These are phyloP conservation scores for Lipomyces japonicus DNA, from an alignment of 805 yeast species.

Conservation along the genomic window DNA sequence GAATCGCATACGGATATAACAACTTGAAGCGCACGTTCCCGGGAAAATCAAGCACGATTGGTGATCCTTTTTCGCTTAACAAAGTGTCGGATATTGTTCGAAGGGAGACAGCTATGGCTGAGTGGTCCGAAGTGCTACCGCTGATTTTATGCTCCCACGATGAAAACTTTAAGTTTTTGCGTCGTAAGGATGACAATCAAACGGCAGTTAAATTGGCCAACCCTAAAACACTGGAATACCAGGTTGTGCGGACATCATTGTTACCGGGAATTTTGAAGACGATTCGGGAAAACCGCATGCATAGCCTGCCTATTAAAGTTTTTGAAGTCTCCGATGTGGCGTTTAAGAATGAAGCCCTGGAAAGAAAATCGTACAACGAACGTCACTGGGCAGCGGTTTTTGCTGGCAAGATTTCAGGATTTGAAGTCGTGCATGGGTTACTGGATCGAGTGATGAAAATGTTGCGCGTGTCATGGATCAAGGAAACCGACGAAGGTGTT, in stretches of 20 bases:
- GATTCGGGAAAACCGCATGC: conserved; percentile 92
- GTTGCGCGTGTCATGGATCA: conserved; percentile 63
- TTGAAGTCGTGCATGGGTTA: conserved; percentile 90
- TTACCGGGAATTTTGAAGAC: conserved; percentile 95
- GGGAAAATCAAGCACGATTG: conserved; percentile 70
- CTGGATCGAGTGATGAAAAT: conserved; percentile 95
- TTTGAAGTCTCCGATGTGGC: conserved; percentile 96
- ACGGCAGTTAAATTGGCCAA: conserved; percentile 86
- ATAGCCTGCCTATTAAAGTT: conserved; percentile 88
- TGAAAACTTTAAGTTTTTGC: conserved; percentile 88
- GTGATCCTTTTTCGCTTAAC: conserved; percentile 85
- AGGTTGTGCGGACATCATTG: conserved; percentile 93
- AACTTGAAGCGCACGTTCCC: conserved; percentile 78
- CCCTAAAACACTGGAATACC: conserved; percentile 95
- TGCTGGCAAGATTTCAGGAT: conserved; percentile 93
- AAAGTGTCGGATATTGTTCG: conserved; percentile 88
- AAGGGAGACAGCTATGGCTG: conserved; percentile 85
- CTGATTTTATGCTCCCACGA: conserved; percentile 93
- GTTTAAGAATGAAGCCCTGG: conserved; percentile 70
- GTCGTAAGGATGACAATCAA: conserved; percentile 67
- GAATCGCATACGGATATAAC: conserved; percentile 92
- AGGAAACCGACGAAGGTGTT: conserved; percentile 26
- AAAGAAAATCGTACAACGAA: conserved; percentile 87
- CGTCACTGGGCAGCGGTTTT: conserved; percentile 92
- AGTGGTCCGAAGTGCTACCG: conserved; percentile 95